Percentiles rank a stretch among this genome's conserved stretches.
Evolutionary conservation across 2,329 filamentous ascomycete genomes (phyloP).

Genomic region (Pyrenophora tritici-repentis): DNA sequence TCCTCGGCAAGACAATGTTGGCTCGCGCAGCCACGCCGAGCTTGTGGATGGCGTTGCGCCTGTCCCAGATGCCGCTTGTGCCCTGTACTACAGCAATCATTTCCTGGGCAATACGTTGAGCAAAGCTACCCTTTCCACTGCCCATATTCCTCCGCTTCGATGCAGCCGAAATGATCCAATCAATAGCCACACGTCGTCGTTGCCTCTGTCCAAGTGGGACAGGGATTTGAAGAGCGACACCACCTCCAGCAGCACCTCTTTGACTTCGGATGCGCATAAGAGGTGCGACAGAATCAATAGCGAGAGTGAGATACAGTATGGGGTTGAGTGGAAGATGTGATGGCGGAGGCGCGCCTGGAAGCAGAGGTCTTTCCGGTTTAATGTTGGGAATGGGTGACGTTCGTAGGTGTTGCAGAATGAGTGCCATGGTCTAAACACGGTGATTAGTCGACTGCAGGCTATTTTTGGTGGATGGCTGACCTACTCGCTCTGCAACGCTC

Average conservation of each 20-base stretch:
- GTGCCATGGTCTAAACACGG: conserved; percentile 86
- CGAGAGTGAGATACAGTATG: conserved; percentile 83
- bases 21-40: conserved; percentile 76
- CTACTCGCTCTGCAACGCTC: conserved; percentile 83
- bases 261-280: conserved; percentile 78
- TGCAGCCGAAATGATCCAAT: conserved; percentile 88
- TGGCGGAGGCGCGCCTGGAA: conserved; percentile 77
- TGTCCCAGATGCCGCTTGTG: conserved; percentile 81
- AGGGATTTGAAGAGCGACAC: conserved; percentile 80
- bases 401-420: conserved; percentile 81
- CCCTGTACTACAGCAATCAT: conserved; percentile 88
- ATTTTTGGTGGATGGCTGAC: conserved; percentile 27
- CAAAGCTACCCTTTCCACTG: conserved; percentile 73
- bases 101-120: conserved; percentile 81
- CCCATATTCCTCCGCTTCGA: conserved; percentile 75
- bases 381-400: conserved; percentile 79
- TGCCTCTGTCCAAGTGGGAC: conserved; percentile 75
- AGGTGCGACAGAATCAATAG: conserved; percentile 90
- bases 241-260: conserved; percentile 82
- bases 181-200: conserved; percentile 75
- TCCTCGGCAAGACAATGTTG: conserved; percentile 60
- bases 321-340: conserved; percentile 86
- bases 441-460: background rate
- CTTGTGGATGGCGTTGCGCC: conserved; percentile 78
- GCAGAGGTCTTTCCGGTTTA: conserved; percentile 70